phyloP scores from a whole-genome alignment of 257 asterid genomes.

The Solanum pinnatisectum region DNA sequence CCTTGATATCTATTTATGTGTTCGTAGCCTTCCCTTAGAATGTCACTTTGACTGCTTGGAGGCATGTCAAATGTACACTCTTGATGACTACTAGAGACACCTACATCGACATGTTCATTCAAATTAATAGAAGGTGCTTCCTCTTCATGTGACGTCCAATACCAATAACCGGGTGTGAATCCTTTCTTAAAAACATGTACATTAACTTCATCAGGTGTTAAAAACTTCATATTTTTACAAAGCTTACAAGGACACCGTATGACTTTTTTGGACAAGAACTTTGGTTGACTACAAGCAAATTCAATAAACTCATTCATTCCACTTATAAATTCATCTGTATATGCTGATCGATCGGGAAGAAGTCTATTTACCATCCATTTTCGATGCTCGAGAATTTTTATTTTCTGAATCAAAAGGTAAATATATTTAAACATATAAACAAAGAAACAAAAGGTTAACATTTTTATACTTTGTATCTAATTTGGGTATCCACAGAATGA shows the following conservation, averaged over 20 bases:
- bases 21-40: not conserved
- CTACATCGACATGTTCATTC: not conserved
- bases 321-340: too few relatives aligned
- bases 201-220: not conserved
- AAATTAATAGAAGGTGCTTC: not conserved
- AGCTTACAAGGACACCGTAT: too few relatives aligned
- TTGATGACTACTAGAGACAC: not conserved
- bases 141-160: not conserved
- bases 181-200: not conserved
- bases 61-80: not conserved
- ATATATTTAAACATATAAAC: not conserved
- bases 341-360: too few relatives aligned
- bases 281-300: too few relatives aligned
- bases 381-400: too few relatives aligned
- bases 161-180: not conserved
- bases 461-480: not conserved
- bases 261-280: too few relatives aligned
- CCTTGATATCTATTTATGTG: not conserved
- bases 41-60: not conserved
- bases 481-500: not conserved
- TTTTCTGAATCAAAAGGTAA: too few relatives aligned
- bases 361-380: too few relatives aligned
- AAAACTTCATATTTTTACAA: not conserved
- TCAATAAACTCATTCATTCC: too few relatives aligned
- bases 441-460: not conserved